Evolutionary conservation across 768 basidiomycete species (phyloP), one percentile per base, ranked within the genome.

Genomic region (Amanita pallidorosea): DNA sequence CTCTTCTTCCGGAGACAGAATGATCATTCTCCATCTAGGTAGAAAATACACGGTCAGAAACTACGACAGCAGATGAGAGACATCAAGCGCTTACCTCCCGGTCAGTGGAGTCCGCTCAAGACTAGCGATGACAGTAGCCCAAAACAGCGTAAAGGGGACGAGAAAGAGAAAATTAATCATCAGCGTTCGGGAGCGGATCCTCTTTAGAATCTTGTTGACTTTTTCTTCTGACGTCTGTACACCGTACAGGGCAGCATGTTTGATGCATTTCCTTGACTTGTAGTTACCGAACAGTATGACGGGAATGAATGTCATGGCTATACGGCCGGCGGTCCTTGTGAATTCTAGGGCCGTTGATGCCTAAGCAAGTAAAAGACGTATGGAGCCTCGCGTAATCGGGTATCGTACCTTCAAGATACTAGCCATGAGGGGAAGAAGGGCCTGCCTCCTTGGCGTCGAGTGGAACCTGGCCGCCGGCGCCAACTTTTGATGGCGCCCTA

Each of bases 1-100:
- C 61, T 97, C 93, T 66, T 96, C 93, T 57, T 91, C 87, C 2
- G 93, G 92, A 3, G 90, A 92, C 13, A 96, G 75, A 7, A 94
- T 71, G 54, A 96, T 94, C 57, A 92, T 65, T 48, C 93, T 77
- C 85, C 86, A 88, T 60, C 91, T 90, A 55, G n/a, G 49, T 23
- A 36, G n/a, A 15, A 20, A 49, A 27, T 27, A 40, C 7, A 25
- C 15, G 8, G 38, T n/a, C 13, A 47, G 34, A 17, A 34, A 2
- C 17, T 50, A 42, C 34, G 7, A 5, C 38, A 22, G 33, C 35
- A 15, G 31, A 48, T 35, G 13, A 5, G 2, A 5, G 0, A 11
- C 22, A 2, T 18, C 1, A 29, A 3, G 12, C 23, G 68, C 81
- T 47, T 54, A 88, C 87, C 88, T 75, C 62, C 89, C 89, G n/a